Evolutionary conservation across 768 basidiomycete species (phyloP).

Genomic region (Jaapia argillacea): DNA sequence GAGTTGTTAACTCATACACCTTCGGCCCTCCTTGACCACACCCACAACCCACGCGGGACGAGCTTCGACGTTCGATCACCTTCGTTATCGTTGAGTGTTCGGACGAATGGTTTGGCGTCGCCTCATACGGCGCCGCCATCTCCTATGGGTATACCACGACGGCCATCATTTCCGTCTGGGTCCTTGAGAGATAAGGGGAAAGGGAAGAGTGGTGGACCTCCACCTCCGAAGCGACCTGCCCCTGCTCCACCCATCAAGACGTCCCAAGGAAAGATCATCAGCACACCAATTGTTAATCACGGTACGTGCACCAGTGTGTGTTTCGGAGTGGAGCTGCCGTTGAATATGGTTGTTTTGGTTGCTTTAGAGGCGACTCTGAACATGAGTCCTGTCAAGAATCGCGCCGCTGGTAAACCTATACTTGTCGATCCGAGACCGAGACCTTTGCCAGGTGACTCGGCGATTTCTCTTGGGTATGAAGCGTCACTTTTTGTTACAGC

Average conservation of each 20-base stretch:
- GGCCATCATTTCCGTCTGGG: no score
- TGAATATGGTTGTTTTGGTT: not conserved
- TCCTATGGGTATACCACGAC: no score
- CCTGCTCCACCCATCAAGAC: not conserved
- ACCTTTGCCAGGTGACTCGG: not conserved
- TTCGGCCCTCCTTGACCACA: slow-evolving; percentile 2
- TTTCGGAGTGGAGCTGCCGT: not conserved
- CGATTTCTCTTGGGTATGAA: slow-evolving; percentile 1
- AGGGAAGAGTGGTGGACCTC: not conserved
- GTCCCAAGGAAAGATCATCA: slow-evolving; percentile 47
- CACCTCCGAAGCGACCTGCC: not conserved
- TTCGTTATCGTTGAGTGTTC: no score
- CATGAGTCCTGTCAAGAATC: slow-evolving; percentile 69
- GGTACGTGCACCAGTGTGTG: slow-evolving; percentile 29
- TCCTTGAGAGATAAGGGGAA: not conserved
- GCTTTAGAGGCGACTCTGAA: slow-evolving; percentile 48
- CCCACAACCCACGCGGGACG: not conserved
- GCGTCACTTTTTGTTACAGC: slow-evolving; percentile 32
- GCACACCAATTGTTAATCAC: slow-evolving; percentile 59
- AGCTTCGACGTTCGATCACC: no score
- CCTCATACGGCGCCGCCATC: no score
- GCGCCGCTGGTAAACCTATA: slow-evolving; percentile 53
- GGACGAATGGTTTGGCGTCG: no score
- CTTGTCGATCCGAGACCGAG: slow-evolving; percentile 32
- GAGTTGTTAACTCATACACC: slow-evolving; percentile 40